Percentiles rank a stretch among this genome's conserved stretches.
These are phyloP conservation scores for Neostapfia colusana DNA, from an alignment of 176 grass and related monocot species.

Conservation along the genomic window DNA sequence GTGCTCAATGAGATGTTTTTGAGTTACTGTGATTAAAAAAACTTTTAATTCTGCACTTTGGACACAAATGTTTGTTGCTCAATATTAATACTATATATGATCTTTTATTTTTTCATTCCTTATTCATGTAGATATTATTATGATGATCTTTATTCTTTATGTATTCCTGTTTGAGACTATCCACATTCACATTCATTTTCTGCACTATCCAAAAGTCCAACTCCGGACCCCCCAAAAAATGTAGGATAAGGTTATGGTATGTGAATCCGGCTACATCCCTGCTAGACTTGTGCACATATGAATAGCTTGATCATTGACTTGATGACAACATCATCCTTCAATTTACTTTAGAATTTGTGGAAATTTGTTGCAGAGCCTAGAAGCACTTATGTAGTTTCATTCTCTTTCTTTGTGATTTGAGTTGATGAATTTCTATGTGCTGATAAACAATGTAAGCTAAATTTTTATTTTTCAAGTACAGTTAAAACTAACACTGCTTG, in stretches of 20 bases:
- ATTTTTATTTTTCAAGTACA: not conserved
- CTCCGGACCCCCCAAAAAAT: not conserved
- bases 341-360: not conserved
- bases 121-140: not conserved
- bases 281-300: not conserved
- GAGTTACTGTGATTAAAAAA: not conserved
- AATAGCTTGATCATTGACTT: not conserved
- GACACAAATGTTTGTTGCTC: not conserved
- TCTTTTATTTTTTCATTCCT: not conserved
- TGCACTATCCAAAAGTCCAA: not conserved
- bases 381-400: not conserved
- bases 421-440: not conserved
- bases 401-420: not conserved
- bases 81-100: not conserved
- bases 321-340: too few species aligned
- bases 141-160: not conserved
- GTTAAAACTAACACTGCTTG: not conserved
- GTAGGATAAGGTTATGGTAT: not conserved
- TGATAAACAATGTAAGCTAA: not conserved
- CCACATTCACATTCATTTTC: not conserved
- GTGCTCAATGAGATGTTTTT: not conserved
- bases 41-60: not conserved
- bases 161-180: not conserved
- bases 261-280: not conserved
- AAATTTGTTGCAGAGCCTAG: not conserved